phyloP scores from a whole-genome alignment of 495 filamentous ascomycete species.

The Podospora pseudoanserina region DNA sequence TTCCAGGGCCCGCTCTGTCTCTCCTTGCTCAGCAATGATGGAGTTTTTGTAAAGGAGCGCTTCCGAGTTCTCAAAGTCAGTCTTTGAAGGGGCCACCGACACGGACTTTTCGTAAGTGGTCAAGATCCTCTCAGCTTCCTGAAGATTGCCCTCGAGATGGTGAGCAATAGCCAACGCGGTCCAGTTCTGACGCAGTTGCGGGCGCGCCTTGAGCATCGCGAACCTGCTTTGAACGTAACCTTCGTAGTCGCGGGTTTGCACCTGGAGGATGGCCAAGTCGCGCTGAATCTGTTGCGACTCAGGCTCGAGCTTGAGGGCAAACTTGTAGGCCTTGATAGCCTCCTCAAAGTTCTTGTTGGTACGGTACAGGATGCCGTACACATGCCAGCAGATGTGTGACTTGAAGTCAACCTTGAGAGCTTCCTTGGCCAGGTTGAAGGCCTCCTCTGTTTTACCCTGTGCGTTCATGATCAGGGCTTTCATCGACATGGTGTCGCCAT shows the following conservation, averaged over 20 bases:
- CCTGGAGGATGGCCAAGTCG: slow-evolving; percentile 86
- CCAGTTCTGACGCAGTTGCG: slow-evolving; percentile 85
- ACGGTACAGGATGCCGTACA: slow-evolving; percentile 93
- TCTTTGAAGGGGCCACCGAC: slow-evolving; percentile 66
- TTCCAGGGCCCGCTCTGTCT: slow-evolving; percentile 75
- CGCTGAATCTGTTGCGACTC: slow-evolving; percentile 91
- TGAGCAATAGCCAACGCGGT: slow-evolving; percentile 90
- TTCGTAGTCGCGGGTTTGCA: slow-evolving; percentile 94
- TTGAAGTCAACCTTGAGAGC: slow-evolving; percentile 94
- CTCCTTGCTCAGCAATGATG: slow-evolving; percentile 83
- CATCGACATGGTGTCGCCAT: slow-evolving; percentile 98
- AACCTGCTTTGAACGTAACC: slow-evolving; percentile 86
- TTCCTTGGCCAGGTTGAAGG: slow-evolving; percentile 85
- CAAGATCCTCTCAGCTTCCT: slow-evolving; percentile 84
- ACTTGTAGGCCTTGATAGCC: slow-evolving; percentile 97
- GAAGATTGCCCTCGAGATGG: slow-evolving; percentile 79
- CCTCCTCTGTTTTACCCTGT: slow-evolving; percentile 85
- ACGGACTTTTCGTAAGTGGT: slow-evolving; percentile 90
- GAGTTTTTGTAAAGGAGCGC: slow-evolving; percentile 92
- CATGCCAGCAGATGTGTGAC: slow-evolving; percentile 99
- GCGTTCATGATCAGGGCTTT: slow-evolving; percentile 95
- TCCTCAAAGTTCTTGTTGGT: slow-evolving; percentile 96
- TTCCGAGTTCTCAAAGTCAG: slow-evolving; percentile 90
- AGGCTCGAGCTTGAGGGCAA: slow-evolving; percentile 85
- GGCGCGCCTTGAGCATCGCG: slow-evolving; percentile 77